A percentile compares a stretch with the other conserved stretches of the same genome.
Conservation (phyloP, 768 basidiomycete genomes). For the Leccinum boreale region DNA sequence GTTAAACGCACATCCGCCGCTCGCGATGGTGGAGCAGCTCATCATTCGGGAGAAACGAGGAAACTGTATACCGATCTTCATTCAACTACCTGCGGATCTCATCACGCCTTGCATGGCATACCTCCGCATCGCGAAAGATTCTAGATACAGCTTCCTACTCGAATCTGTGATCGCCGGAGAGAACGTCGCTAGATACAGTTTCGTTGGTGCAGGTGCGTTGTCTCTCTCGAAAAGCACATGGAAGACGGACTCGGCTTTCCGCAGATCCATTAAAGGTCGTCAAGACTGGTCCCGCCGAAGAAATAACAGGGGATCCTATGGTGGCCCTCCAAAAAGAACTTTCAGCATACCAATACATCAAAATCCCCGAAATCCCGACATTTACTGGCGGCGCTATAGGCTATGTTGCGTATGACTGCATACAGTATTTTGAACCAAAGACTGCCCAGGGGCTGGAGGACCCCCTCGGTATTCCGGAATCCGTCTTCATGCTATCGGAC, state of each 20-base stretch:
- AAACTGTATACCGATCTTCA: constrained; percentile 91
- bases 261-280: constrained; percentile 92
- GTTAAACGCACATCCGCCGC: constrained; percentile 65
- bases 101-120: constrained; percentile 98
- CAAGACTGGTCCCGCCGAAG: constrained; percentile 82
- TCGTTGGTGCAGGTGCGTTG: constrained; percentile 86
- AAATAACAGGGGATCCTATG: constrained; percentile 85
- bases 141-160: constrained; percentile 91
- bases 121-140: constrained; percentile 86
- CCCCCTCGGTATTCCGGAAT: constrained; percentile 85
- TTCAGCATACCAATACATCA: constrained; percentile 81
- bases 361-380: constrained; percentile 86
- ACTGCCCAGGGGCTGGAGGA: constrained; percentile 76
- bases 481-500: constrained; percentile 95
- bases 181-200: constrained; percentile 90
- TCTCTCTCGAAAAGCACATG: neutral
- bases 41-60: constrained; percentile 79
- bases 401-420: constrained; percentile 95
- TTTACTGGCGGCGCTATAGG: constrained; percentile 98
- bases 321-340: constrained; percentile 81
- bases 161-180: constrained; percentile 92
- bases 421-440: constrained; percentile 95
- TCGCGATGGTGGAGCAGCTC: constrained; percentile 72
- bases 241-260: neutral
- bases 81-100: constrained; percentile 92